Evolutionary conservation across 2,329 filamentous ascomycete genomes (phyloP).

Genomic region (Salinomyces thailandicus): DNA sequence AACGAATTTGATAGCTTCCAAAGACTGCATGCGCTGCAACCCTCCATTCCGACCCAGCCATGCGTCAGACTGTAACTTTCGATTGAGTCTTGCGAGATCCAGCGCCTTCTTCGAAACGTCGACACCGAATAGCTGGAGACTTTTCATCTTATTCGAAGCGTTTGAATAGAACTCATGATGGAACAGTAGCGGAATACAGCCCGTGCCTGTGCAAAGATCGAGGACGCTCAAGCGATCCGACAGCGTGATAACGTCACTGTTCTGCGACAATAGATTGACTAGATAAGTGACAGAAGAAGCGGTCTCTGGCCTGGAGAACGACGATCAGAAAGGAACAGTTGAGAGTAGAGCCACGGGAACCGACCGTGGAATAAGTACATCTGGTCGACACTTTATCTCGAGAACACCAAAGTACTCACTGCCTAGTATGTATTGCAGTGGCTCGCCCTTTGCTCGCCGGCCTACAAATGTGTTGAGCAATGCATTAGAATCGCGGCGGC

Average conservation of each 20-base stretch:
- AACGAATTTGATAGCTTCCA: constrained; percentile 22
- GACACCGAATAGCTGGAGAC: constrained; percentile 52
- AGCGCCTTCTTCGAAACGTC: constrained; percentile 63
- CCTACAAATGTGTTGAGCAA: too few species aligned
- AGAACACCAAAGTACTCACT: constrained; percentile 78
- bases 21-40: constrained; percentile 2
- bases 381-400: constrained; percentile 63
- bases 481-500: too few species aligned
- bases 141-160: constrained; percentile 5
- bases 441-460: constrained; percentile 52
- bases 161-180: constrained; percentile 47
- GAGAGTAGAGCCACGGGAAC: constrained; percentile 10
- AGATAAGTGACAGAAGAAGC: constrained; percentile 31
- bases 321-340: constrained; percentile 9
- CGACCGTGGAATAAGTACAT: constrained; percentile 75
- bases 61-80: constrained; percentile 36
- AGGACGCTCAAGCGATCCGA: constrained; percentile 48
- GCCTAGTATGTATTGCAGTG: constrained; percentile 82
- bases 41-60: background rate
- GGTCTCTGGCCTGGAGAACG: constrained; percentile 34
- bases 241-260: background rate
- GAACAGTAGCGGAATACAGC: constrained; percentile 75
- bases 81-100: constrained; percentile 41
- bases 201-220: constrained; percentile 84
- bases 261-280: constrained; percentile 7